Evolutionary conservation across 768 basidiomycete species (phyloP), one percentile per base, ranked within the genome.

Genomic region (Mycena sanguinolenta): DNA sequence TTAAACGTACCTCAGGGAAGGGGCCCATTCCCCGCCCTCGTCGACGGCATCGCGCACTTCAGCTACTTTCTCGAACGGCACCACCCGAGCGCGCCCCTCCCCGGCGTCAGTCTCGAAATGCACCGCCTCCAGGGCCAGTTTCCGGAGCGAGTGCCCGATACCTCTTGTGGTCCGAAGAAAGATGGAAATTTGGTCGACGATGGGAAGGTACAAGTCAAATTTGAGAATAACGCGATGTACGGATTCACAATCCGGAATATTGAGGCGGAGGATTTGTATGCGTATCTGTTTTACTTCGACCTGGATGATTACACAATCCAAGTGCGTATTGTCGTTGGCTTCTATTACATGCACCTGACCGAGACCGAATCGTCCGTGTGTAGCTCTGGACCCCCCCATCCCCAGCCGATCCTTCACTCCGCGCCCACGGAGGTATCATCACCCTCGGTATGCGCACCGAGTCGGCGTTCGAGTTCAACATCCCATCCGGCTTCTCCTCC

Each of bases 41-140:
- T 61, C 60, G 25, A 30, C 38, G 38, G 62, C 2, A 63, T 63
- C 36, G 62, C 62, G 2, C 62, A 63, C 38, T 63, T 63, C 36
- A 39, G 34, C 16, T 63, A 53, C 36, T 63, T 63, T n/a, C 38
- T 63, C 17, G 36, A 63, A 39, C 46, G 60, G 27, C 46, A 21
- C 0, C 23, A 63, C 10, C 46, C n/a, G 25, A 42, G 62, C 17
- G 50, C 27, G 17, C 46, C 50, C 16, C 50, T 63, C 6, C 1
- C 10, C 8, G 50, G 50, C 21, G 34, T 54, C 36, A 12, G 30
- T 10, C 50, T 63, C 10, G 62, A 63, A 27, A 16, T 63, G 38
- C 25, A 63, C 10, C 62, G 62, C 62, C 52, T 63, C 7, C 5
- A 16, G 32, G 62, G 62, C 4, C 3, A 27, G 1, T 42, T 19